phyloP scores from a whole-genome alignment of 2,329 filamentous ascomycete species.

The Fusarium sp. region DNA sequence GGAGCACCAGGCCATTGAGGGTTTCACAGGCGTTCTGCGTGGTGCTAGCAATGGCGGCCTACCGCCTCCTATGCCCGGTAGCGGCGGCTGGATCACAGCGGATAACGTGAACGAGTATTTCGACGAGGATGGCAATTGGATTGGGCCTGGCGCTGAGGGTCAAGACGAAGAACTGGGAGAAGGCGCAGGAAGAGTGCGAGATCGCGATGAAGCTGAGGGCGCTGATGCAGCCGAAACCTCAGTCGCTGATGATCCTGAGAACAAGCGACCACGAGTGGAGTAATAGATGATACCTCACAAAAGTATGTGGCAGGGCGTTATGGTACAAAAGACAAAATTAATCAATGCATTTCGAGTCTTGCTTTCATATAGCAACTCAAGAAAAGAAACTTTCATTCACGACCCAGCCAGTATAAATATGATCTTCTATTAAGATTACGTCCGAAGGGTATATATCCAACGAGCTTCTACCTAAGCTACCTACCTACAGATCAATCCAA shows the following conservation, averaged over 20 bases:
- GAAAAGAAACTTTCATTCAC: background rate
- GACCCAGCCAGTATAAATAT: background rate
- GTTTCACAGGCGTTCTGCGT: slow-evolving; percentile 63
- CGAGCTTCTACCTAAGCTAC: slow-evolving; percentile 26
- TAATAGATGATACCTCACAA: slow-evolving; percentile 34
- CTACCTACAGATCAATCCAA: slow-evolving; percentile 7
- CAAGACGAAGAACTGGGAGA: slow-evolving; percentile 64
- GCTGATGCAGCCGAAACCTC: slow-evolving; percentile 56
- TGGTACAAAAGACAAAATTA: slow-evolving; percentile 15
- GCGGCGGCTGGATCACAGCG: slow-evolving; percentile 86
- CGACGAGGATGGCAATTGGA: slow-evolving; percentile 83
- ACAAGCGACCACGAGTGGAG: slow-evolving; percentile 59
- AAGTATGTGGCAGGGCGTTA: slow-evolving; percentile 34
- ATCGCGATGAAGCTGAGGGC: slow-evolving; percentile 62
- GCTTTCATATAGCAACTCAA: background rate
- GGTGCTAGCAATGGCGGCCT: slow-evolving; percentile 60
- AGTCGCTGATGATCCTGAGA: slow-evolving; percentile 52
- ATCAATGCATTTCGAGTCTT: slow-evolving; percentile 7
- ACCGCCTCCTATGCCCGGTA: slow-evolving; percentile 76
- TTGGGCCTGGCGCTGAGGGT: slow-evolving; percentile 53
- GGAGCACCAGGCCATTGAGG: slow-evolving; percentile 64
- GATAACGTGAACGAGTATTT: slow-evolving; percentile 90
- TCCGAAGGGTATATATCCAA: slow-evolving; percentile 37
- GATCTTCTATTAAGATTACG: slow-evolving; percentile 39
- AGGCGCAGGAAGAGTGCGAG: slow-evolving; percentile 68